Base-by-base conservation (phyloP, 2,329 filamentous ascomycete species). In the Basipetospora chlamydospora region DNA sequence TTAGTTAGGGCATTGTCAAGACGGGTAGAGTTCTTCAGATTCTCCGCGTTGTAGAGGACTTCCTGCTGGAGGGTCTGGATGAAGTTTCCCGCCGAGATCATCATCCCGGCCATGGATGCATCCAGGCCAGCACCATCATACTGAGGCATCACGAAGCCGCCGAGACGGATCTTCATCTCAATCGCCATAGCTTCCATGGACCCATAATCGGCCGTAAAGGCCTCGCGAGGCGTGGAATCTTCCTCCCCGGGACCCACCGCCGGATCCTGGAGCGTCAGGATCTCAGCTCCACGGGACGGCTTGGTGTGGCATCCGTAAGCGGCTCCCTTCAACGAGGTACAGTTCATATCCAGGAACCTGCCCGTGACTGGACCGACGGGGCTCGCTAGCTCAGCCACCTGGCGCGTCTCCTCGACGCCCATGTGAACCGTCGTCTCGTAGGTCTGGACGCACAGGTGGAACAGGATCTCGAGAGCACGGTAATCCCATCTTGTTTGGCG, bases 361-460 rank as follows among this genome's bases (percentile, higher is more conserved):
- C 28, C 16, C 15, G 28, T 10, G 9, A 15, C 7, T 16, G 6
- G 28, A 6, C 20, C 13, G 13, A 5, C 7, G 16, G 6, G 28
- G 10, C 7, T 20, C 10, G 28, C 5, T 6, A 5, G 28, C 4
- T 18, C 15, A 10, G 16, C 8, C 13, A 28, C 22, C 10, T 33
- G 6, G 10, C 11, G 16, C 4, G 22, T 38, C 15, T n/a, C 20
- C 20, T 38, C 36, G 13, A 33, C 11, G n/a, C 28, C 28, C 16
- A 21, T 28, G n/a, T 13, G 16, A 4, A 33, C n/a, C 3, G 8
- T 28, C 22, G 36, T 38, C 16, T 38, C 36, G 10, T 28, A 33
- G 3, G 36, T 28, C 17, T 38, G 36, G 8, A 33, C 36, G 17
- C 36, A 38, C 7, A 38, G 15, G 22, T 38, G 29, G 15, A 20